Evolutionary conservation across 495 filamentous ascomycete species (phyloP).

Genomic region (Tuber magnatum): DNA sequence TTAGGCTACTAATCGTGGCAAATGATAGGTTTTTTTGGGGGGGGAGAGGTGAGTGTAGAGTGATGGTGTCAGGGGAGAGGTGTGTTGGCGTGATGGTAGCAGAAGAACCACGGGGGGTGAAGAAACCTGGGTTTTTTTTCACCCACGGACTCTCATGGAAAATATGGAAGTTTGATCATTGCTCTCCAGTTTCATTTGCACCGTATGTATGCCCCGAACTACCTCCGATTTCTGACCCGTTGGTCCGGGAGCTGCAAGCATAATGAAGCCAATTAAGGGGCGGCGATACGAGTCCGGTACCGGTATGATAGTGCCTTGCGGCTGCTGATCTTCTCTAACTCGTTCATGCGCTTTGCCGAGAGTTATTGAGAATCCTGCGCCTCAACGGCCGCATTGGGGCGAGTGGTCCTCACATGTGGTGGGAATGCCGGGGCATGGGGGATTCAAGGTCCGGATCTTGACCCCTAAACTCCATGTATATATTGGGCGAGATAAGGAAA

Average conservation of each 20-base stretch:
- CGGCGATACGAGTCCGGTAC: background rate
- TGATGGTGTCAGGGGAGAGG: background rate
- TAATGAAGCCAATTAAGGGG: background rate
- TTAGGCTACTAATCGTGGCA: background rate
- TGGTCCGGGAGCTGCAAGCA: background rate
- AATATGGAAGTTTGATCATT: background rate
- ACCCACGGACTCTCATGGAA: background rate
- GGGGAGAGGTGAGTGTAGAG: background rate
- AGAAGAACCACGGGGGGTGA: background rate
- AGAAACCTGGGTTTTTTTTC: background rate
- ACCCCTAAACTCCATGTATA: background rate
- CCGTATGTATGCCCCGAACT: background rate
- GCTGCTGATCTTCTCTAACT: background rate
- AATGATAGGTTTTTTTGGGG: background rate
- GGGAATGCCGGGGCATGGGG: background rate
- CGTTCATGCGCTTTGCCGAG: no score
- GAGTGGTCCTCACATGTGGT: background rate
- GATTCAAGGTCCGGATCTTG: background rate
- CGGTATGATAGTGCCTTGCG: background rate
- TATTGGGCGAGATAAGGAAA: background rate
- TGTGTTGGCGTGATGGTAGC: background rate
- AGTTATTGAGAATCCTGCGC: background rate
- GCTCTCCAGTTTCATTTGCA: background rate
- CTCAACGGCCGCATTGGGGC: background rate
- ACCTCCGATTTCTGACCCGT: background rate